Evolutionary conservation across 148 eudicot species (phyloP), one percentile per base, ranked within the genome.

Genomic region (Chenopodium formosanum): DNA sequence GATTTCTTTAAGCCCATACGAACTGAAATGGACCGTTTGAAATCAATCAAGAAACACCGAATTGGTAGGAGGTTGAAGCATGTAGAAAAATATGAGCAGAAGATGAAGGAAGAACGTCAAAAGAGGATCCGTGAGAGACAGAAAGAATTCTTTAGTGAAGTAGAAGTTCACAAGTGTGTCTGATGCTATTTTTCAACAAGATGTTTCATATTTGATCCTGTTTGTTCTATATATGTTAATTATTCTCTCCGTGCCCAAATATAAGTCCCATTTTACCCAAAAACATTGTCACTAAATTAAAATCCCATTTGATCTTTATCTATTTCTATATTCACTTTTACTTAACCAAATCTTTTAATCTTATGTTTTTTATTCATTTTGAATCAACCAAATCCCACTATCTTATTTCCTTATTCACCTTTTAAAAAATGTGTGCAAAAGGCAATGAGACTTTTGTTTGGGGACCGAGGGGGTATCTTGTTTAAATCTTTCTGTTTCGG

Each of bases 91-190:
- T 92, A 86, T 89, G 99, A 96, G 82, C 99, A 94, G 83, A 92
- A 86, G 85, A 94, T 94, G 99, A 96, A 94, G 89, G 99, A 96
- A 77, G 99, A 96, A 71, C 93, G 99, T 56, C 99, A 92, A 82
- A 96, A 90, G 90, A 89, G 97, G 87, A 89, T 89, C 17, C 94
- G 94, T 69, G 97, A 94, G 86, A 91, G 94, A 89, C 99, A 96
- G 84, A 96, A 94, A 88, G 99, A 96, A 79, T 96, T 96, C 89
- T 96, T 96, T 75, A 91, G 92, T 83, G 99, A 96, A 82, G 83
- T 96, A 77, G 99, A 96, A 89, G 75, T 87, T 86, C 99, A 96
- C 89, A 92, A 88, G 99, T 96, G 77, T 75, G 89, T 72, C n/a
- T 27, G 71, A 52, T 84, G 11, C 31, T 65, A 22, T 34, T 12